Evolutionary conservation across 164 flowering plant species (phyloP), one percentile per base, ranked within the genome.

Genomic region (Dillenia turbinata): DNA sequence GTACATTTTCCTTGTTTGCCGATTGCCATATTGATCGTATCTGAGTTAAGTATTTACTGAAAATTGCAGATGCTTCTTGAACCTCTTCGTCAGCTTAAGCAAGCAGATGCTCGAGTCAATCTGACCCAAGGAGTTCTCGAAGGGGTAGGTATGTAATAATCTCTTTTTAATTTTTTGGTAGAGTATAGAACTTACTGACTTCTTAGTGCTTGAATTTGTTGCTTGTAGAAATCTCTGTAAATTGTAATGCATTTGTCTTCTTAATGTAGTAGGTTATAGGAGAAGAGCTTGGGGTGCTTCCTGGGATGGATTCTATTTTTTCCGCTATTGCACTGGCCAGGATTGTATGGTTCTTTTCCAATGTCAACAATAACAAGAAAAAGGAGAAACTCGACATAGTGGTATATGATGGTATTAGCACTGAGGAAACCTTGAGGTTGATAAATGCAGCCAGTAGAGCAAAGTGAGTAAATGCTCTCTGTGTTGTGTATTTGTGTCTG

Each of bases 241-340:
- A 47, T 61, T 49, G 63, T 60, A 57, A 54, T 52, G 59, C 56
- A 59, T 59, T 51, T 61, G 33, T 45, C 12, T 60, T 60, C 57
- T 12, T 57, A 8, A 61, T 63, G 54, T 75, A 52, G 44, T 79
- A 93, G 98, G 83, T 90, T 54, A 90, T 93, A 58, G 96, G 98
- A 62, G 97, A 93, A 78, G 98, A 93, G 85, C 97, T 93, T 68
- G 97, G 94, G 43, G 85, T 90, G 60, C 89, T 93, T 65, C 97
- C 96, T 43, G 97, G 97, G 57, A 90, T 93, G 98, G 97, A 89
- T 73, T 80, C 94, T 15, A 73, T 85, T 54, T 85, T 93, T 71
- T 75, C 91, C n/a, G 73, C 72, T 19, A 47, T 79, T 43, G 84
- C 74, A 49, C 78, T 90, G 54, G 89, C 76, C 66, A 73, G 74